Percentiles rank a stretch among this genome's conserved stretches.
These are phyloP conservation scores for Pholiota conissans DNA, from an alignment of 768 basidiomycete species.

Conservation along the genomic window DNA sequence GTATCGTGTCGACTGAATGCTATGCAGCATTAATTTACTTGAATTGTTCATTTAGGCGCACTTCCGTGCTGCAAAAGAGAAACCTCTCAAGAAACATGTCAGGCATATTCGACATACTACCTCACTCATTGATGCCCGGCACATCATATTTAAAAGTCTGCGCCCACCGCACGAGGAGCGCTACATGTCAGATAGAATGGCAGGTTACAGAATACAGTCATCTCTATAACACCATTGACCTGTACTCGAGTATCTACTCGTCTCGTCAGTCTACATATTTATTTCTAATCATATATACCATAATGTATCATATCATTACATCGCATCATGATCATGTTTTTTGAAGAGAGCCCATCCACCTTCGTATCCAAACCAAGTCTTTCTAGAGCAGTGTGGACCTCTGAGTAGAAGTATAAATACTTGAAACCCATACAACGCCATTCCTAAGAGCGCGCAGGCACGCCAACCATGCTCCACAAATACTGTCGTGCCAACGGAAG, in stretches of 20 bases:
- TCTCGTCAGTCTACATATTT: neutral
- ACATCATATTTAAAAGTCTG: constrained; percentile 1
- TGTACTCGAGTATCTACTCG: too few species aligned
- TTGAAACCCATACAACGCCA: constrained; percentile 53
- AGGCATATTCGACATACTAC: constrained; percentile 2
- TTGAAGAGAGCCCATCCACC: neutral
- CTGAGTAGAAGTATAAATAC: constrained; percentile 52
- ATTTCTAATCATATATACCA: neutral
- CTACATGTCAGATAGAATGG: neutral
- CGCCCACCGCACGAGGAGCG: neutral
- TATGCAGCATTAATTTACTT: too few species aligned
- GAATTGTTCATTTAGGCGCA: too few species aligned
- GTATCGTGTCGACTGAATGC: too few species aligned
- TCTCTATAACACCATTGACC: constrained; percentile 1
- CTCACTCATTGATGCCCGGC: constrained; percentile 4
- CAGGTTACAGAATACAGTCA: neutral
- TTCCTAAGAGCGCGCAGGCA: constrained; percentile 50
- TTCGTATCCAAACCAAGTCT: neutral
- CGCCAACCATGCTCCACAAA: constrained; percentile 67
- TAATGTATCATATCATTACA: neutral
- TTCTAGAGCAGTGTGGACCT: constrained; percentile 43
- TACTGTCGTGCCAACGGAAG: constrained; percentile 60
- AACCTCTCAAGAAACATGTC: neutral
- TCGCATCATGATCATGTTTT: neutral
- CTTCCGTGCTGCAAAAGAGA: neutral